These are phyloP conservation scores for Phylloporus rhodoxanthus DNA, from an alignment of 768 basidiomycete genomes.

Conservation along the genomic window DNA sequence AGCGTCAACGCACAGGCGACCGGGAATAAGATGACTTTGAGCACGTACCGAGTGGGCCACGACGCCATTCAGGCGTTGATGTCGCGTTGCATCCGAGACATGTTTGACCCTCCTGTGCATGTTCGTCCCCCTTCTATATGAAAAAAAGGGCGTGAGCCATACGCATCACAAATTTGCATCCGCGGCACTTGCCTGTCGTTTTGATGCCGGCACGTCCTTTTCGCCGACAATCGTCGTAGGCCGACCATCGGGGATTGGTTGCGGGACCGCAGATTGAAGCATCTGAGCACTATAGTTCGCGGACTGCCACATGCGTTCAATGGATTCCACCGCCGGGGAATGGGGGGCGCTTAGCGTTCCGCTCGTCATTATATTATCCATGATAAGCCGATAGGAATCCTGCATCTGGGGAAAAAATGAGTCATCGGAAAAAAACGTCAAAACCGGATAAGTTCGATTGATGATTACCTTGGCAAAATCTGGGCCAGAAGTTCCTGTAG, in stretches of 20 bases:
- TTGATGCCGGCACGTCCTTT: slow-evolving; percentile 28
- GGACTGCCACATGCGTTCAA: slow-evolving; percentile 44
- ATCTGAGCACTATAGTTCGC: slow-evolving; percentile 35
- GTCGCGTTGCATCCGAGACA: slow-evolving; percentile 81
- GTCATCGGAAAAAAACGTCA: slow-evolving; percentile 8
- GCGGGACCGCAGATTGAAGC: slow-evolving; percentile 26
- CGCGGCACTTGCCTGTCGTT: slow-evolving; percentile 32
- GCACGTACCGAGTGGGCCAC: slow-evolving; percentile 70
- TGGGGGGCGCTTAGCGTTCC: slow-evolving; percentile 20
- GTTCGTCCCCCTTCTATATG: slow-evolving; percentile 36
- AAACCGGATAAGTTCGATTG: not conserved
- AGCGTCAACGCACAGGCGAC: slow-evolving; percentile 22
- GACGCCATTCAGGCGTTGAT: slow-evolving; percentile 81
- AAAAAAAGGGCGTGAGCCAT: slow-evolving; percentile 23
- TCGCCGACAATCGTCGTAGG: slow-evolving; percentile 19
- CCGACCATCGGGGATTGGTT: slow-evolving; percentile 27
- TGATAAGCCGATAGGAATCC: slow-evolving; percentile 41
- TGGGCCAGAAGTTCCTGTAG: slow-evolving; percentile 24
- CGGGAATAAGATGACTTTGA: slow-evolving; percentile 17
- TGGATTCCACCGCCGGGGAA: slow-evolving; percentile 26
- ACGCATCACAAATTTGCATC: slow-evolving; percentile 25
- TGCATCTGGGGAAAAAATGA: slow-evolving; percentile 29
- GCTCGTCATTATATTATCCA: slow-evolving; percentile 32
- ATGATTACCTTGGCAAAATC: slow-evolving; percentile 40
- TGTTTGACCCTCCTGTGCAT: slow-evolving; percentile 56